phyloP scores from a whole-genome alignment of 2,329 filamentous ascomycete genomes.

The Phialocephala sp. region DNA sequence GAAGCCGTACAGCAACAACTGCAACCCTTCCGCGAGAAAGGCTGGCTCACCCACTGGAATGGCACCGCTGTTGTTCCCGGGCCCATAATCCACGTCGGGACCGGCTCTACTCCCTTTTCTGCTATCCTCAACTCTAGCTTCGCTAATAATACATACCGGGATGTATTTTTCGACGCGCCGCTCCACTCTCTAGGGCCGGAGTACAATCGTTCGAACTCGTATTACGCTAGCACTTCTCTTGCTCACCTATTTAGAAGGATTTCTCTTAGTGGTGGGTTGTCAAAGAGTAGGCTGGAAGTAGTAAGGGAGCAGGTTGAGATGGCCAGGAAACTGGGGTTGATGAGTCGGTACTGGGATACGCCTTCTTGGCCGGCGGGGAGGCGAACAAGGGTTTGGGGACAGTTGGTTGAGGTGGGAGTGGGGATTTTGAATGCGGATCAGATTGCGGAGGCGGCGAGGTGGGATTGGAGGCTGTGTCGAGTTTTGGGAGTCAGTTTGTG shows the following conservation, averaged over 20 bases:
- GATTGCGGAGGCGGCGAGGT: slow-evolving; percentile 44
- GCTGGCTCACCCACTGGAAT: slow-evolving; percentile 46
- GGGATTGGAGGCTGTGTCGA: slow-evolving; percentile 34
- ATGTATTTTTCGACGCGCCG: slow-evolving; percentile 56
- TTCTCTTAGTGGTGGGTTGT: slow-evolving; percentile 20
- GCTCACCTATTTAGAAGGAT: slow-evolving; percentile 14
- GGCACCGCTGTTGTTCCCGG: slow-evolving; percentile 44
- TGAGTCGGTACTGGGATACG: slow-evolving; percentile 51
- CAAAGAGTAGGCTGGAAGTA: slow-evolving; percentile 31
- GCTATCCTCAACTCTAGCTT: slow-evolving; percentile 42
- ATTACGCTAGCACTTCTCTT: slow-evolving; percentile 39
- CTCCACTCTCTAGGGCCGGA: slow-evolving; percentile 37
- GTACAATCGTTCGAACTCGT: slow-evolving; percentile 38
- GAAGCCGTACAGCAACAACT: slow-evolving; percentile 48
- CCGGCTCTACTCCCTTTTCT: slow-evolving; percentile 53
- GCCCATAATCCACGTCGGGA: slow-evolving; percentile 57
- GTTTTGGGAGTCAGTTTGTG: slow-evolving; percentile 30
- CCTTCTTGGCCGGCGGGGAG: slow-evolving; percentile 47
- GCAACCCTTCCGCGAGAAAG: slow-evolving; percentile 47
- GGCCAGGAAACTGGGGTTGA: slow-evolving; percentile 47
- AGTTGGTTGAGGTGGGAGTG: slow-evolving; percentile 46
- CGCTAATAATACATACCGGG: slow-evolving; percentile 47
- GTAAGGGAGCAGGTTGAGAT: slow-evolving; percentile 36
- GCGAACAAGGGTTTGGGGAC: slow-evolving; percentile 48
- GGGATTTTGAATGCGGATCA: slow-evolving; percentile 53